A percentile compares a stretch with the other conserved stretches of the same genome.
Evolutionary conservation across 176 grass and related monocot species (phyloP).

Genomic region (Oryza officinalis): DNA sequence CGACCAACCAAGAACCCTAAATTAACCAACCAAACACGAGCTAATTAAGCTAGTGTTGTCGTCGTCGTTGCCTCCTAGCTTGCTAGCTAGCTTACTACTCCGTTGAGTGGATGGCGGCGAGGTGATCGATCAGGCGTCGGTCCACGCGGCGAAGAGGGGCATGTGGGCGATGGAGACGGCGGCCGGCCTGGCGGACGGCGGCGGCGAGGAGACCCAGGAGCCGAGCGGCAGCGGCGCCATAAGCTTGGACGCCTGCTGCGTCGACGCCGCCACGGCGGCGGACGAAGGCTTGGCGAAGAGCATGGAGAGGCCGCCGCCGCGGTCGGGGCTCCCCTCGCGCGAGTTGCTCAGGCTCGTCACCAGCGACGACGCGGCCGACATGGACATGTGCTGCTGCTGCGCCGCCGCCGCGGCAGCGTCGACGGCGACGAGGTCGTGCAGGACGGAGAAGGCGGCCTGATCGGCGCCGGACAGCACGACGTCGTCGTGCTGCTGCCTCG

Average conservation of each 20-base stretch:
- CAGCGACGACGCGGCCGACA: constrained; percentile 54
- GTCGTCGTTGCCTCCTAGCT: not conserved
- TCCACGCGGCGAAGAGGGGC: constrained; percentile 89
- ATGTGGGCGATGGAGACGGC: constrained; percentile 87
- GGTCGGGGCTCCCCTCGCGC: constrained; percentile 67
- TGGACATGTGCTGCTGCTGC: not conserved
- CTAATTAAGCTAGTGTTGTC: too few relatives aligned
- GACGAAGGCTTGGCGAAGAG: constrained; percentile 65
- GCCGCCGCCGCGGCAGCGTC: not conserved
- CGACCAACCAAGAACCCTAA: constrained; percentile 20
- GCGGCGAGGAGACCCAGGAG: constrained; percentile 57
- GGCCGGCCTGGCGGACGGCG: constrained; percentile 41
- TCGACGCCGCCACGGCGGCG: not conserved
- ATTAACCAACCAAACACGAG: not conserved
- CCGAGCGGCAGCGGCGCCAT: constrained; percentile 52
- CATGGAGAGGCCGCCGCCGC: constrained; percentile 66
- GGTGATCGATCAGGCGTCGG: constrained; percentile 62
- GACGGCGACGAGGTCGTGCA: constrained; percentile 48
- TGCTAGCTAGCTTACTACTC: not conserved
- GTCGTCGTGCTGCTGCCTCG: not conserved
- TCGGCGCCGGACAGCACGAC: constrained; percentile 38
- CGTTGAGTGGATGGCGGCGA: not conserved
- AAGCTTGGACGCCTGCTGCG: constrained; percentile 29
- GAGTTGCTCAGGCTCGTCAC: constrained; percentile 63
- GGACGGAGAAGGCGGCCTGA: constrained; percentile 34